Conservation (phyloP, 441 rosid genomes). For the Omphalea diandra region DNA sequence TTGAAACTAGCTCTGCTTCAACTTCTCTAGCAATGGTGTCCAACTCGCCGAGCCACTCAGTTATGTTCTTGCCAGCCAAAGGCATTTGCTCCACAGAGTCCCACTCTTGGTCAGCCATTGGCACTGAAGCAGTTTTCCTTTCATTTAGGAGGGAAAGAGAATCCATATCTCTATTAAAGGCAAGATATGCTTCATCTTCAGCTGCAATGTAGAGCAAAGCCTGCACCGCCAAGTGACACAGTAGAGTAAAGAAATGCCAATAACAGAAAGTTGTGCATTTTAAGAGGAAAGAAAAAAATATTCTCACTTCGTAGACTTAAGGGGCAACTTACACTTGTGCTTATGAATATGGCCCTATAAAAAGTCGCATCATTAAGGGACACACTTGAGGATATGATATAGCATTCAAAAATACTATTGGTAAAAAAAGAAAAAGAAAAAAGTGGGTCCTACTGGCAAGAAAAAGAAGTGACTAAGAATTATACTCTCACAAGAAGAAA, state of each 20-base stretch:
- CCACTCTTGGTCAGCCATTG: slow-evolving; percentile 41
- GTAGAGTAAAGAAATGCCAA: not conserved
- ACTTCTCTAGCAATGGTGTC: slow-evolving; percentile 76
- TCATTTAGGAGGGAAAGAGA: slow-evolving; percentile 48
- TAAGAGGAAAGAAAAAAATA: not conserved
- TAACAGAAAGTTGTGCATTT: not conserved
- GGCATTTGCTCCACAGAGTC: slow-evolving; percentile 51
- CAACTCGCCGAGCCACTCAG: slow-evolving; percentile 64
- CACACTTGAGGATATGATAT: not conserved
- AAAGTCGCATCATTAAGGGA: not conserved
- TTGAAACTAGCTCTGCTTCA: slow-evolving; percentile 72
- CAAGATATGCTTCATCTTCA: slow-evolving; percentile 78
- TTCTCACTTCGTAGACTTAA: not conserved
- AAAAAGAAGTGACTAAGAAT: not conserved
- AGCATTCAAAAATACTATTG: not conserved
- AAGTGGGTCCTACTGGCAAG: too few relatives aligned
- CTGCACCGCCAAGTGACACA: slow-evolving; percentile 35
- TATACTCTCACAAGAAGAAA: not conserved
- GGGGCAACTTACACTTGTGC: not conserved
- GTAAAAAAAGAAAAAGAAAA: not conserved
- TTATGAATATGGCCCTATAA: not conserved
- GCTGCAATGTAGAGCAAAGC: slow-evolving; percentile 77
- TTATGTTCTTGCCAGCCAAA: slow-evolving; percentile 58
- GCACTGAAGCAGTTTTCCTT: slow-evolving; percentile 39
- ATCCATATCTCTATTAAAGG: slow-evolving; percentile 57